Conservation (phyloP, 768 basidiomycete genomes). For the Tubosaeta sp. region DNA sequence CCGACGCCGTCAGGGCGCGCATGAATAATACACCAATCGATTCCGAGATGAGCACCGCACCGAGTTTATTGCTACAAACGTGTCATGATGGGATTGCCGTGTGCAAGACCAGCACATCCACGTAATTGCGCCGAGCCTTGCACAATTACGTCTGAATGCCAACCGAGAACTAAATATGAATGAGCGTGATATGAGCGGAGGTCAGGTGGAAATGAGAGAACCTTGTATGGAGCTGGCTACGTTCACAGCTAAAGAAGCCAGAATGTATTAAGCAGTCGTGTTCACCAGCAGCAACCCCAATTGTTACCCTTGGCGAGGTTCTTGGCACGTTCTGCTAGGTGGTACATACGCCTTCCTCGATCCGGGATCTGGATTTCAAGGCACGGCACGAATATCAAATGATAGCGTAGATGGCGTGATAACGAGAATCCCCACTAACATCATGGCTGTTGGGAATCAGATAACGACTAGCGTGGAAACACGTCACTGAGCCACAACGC, state of each 20-base stretch:
- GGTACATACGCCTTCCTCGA: conserved; percentile 49
- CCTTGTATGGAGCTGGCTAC: conserved; percentile 40
- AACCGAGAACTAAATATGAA: conserved; percentile 18
- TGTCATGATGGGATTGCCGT: conserved; percentile 17
- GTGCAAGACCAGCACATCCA: conserved; percentile 31
- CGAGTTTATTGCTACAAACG: conserved; percentile 3
- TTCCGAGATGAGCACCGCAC: conserved; percentile 2
- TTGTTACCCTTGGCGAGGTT: conserved; percentile 34
- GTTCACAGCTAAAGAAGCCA: conserved; percentile 53
- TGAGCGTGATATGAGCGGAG: conserved; percentile 12
- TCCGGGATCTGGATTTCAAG: conserved; percentile 57
- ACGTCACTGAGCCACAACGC: conserved; percentile 41
- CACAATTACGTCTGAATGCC: conserved; percentile 29
- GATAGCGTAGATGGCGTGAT: conserved; percentile 38
- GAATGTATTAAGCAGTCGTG: conserved; percentile 48
- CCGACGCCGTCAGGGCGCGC: conserved; percentile 19
- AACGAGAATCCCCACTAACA: conserved; percentile 42
- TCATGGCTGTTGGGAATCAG: conserved; percentile 29
- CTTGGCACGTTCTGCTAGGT: conserved; percentile 44
- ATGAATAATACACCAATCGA: conserved; percentile 14
- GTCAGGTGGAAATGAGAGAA: conserved; percentile 21
- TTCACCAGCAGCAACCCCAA: conserved; percentile 29
- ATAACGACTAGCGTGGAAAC: conserved; percentile 12
- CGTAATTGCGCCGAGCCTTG: conserved; percentile 31
- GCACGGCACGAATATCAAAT: conserved; percentile 45